Evolutionary conservation across 768 basidiomycete species (phyloP), one percentile per base, ranked within the genome.

Genomic region (Termitomyces sp.): DNA sequence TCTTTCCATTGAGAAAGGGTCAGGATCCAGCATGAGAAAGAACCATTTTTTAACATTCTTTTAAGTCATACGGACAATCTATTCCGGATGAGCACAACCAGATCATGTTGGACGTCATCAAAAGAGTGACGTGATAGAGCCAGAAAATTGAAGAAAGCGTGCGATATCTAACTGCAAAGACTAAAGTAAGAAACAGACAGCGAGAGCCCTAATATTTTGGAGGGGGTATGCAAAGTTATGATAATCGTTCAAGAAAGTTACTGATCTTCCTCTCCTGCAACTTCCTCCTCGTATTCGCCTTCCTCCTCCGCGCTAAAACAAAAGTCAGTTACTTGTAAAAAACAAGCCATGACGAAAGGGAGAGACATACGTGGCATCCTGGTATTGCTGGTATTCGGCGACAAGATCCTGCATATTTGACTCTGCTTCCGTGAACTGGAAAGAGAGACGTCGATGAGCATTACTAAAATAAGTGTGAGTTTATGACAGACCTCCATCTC

Each of bases 391-490:
- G 78, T 97, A 98, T 77, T 98, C 96, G 54, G 95, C 93, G 61
- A 98, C 92, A 64, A 98, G 81, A 79, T 98, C 96, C 73, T 97
- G 94, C 94, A 98, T 95, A 85, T 98, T 98, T 64, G 92, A 95
- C 78, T 98, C 95, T 58, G 95, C 96, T 75, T 98, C 96, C 63
- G 96, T 95, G 84, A 98, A 94, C 84, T 87, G 65, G 13, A 65
- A 62, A 51, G 20, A 65, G 60, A 28, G 18, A 52, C 23, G 50
- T 56, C 23, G 61, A 53, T n/a, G 20, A 47, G 51, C 36, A 36
- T 4, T 38, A 20, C 5, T 20, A 9, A 2, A 35, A 38, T 1
- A n/a, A 43, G 30, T 23, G 32, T 20, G 4, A 32, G 26, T 5
- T 9, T 38, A 20, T 47, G 23, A 71, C 79, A 48, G 54, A 83